phyloP scores from a whole-genome alignment of 2,329 filamentous ascomycete species.

The Dothistroma pini region DNA sequence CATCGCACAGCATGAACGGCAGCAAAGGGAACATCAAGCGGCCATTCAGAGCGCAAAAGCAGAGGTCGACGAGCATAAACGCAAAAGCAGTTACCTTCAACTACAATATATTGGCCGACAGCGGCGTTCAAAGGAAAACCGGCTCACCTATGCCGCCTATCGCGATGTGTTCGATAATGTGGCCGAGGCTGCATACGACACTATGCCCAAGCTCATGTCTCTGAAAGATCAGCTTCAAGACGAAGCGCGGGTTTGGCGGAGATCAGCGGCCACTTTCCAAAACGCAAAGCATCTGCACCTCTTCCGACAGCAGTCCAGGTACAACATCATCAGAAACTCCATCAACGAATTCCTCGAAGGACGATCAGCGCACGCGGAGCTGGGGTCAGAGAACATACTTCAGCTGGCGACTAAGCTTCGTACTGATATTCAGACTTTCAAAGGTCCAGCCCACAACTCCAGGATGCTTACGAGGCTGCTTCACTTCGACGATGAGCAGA shows the following conservation, averaged over 20 bases:
- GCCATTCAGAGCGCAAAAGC: not conserved
- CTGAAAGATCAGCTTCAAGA: not conserved
- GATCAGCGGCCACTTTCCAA: conserved; percentile 8
- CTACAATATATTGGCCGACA: not conserved
- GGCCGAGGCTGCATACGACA: conserved; percentile 1
- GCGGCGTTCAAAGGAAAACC: conserved; percentile 9
- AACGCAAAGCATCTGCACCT: conserved; percentile 8
- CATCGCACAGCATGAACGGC: not conserved
- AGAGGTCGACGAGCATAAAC: not conserved
- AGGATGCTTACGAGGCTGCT: conserved; percentile 17
- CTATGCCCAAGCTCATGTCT: not conserved
- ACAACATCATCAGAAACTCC: conserved; percentile 7
- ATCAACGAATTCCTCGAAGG: conserved; percentile 17
- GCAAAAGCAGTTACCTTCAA: not conserved
- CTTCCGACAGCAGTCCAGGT: conserved; percentile 17
- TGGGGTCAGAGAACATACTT: conserved; percentile 2
- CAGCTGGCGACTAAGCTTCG: not conserved
- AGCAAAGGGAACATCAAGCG: not conserved
- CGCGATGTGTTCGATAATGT: conserved; percentile 12
- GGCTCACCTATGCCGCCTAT: conserved; percentile 16
- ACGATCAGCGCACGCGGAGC: conserved; percentile 9
- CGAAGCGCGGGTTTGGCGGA: conserved; percentile 13
- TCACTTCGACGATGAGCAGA: conserved; percentile 11
- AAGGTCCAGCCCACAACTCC: conserved; percentile 9
- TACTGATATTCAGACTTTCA: not conserved